A percentile compares a stretch with the other conserved stretches of the same genome.
These are phyloP conservation scores for Pleurotus cornucopiae DNA, from an alignment of 768 basidiomycete genomes.

Conservation along the genomic window DNA sequence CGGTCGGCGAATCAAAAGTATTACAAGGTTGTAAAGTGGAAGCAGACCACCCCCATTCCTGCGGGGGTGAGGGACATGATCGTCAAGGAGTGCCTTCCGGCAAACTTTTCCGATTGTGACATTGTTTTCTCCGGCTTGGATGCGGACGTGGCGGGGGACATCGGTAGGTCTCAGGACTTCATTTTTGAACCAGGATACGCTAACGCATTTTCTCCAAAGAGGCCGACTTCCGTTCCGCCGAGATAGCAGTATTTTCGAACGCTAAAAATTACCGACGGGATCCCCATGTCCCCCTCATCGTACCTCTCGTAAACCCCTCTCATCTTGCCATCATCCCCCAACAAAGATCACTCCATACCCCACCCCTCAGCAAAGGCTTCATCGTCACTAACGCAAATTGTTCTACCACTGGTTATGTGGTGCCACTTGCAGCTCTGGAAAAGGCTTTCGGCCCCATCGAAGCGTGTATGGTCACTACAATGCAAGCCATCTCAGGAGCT, in stretches of 20 bases:
- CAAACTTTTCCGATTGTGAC: conserved; percentile 74
- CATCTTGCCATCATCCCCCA: conserved; percentile 84
- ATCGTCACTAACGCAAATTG: conserved; percentile 99
- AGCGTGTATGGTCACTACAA: conserved; percentile 85
- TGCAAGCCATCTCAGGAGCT: conserved; percentile 96
- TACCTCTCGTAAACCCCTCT: conserved; percentile 88
- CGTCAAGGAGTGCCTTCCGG: conserved; percentile 74
- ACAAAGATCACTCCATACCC: conserved; percentile 68
- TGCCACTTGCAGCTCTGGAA: conserved; percentile 90
- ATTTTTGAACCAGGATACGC: neutral
- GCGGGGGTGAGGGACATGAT: conserved; percentile 50
- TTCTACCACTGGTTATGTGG: conserved; percentile 88
- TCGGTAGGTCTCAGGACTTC: conserved; percentile 51
- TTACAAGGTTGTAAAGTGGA: conserved; percentile 75
- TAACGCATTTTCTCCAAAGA: conserved; percentile 43
- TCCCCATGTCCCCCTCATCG: conserved; percentile 89
- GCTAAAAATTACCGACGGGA: conserved; percentile 96
- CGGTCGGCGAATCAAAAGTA: conserved; percentile 87
- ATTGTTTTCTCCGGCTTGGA: conserved; percentile 96
- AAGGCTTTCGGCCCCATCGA: conserved; percentile 93
- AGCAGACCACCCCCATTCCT: conserved; percentile 79
- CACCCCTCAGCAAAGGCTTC: conserved; percentile 77
- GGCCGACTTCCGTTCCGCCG: conserved; percentile 77
- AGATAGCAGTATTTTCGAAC: conserved; percentile 93
- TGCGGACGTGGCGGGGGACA: conserved; percentile 90